Conservation (phyloP, 768 basidiomycete species). For the Lentinula edodes region DNA sequence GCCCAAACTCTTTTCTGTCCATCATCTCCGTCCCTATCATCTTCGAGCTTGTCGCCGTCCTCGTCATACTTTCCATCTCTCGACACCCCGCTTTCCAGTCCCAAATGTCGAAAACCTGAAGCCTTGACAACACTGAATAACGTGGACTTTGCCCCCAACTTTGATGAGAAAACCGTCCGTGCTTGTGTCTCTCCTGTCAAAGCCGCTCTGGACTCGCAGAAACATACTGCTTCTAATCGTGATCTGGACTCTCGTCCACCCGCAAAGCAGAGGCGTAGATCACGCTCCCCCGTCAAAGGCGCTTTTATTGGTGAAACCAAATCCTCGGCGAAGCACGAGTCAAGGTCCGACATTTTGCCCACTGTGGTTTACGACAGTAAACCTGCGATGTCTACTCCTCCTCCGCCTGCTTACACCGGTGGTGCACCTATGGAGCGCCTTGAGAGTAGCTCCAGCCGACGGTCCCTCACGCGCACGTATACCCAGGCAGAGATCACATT, state of each 20-base stretch:
- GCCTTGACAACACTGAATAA: not conserved
- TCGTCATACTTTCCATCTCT: not conserved
- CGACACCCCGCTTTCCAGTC: not conserved
- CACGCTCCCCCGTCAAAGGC: not conserved
- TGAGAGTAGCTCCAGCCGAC: not conserved
- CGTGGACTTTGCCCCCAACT: not conserved
- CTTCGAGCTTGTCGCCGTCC: not conserved
- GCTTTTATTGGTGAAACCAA: not conserved
- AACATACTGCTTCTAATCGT: not conserved
- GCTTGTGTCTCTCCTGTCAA: not conserved
- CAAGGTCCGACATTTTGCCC: not conserved
- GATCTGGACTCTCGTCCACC: not conserved
- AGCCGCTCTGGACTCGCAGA: not conserved
- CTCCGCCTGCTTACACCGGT: not conserved
- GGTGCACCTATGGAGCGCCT: constrained; percentile 2
- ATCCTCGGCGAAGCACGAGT: not conserved
- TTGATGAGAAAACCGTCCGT: constrained; percentile 1
- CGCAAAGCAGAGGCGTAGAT: not conserved
- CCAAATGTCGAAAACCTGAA: not conserved
- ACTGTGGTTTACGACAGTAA: not conserved
- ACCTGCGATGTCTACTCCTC: not conserved
- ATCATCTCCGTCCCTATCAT: not conserved
- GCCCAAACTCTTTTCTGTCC: not conserved
- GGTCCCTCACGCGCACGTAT: not conserved
- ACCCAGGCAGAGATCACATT: not conserved